Conservation (phyloP, 2,329 filamentous ascomycete species). For the Samsoniella hepiali region DNA sequence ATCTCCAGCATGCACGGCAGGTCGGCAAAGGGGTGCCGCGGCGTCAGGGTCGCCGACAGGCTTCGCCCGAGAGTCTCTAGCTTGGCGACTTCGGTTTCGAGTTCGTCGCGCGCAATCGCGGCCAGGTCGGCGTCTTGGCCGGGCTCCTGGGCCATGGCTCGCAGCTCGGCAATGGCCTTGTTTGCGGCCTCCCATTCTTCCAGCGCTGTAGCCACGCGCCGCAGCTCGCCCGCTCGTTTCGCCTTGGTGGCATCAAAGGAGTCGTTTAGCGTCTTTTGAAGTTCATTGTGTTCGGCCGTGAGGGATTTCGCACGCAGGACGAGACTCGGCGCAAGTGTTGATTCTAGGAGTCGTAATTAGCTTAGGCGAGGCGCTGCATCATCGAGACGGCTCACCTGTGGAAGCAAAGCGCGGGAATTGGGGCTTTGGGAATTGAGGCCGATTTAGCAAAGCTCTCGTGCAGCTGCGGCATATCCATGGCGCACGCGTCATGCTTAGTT, state of each 20-base stretch:
- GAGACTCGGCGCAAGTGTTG: conserved; percentile 49
- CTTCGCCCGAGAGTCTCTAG: conserved; percentile 62
- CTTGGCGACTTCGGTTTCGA: conserved; percentile 60
- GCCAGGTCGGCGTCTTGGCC: conserved; percentile 67
- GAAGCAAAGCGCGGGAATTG: conserved; percentile 32
- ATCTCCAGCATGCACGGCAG: conserved; percentile 91
- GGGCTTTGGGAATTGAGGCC: conserved; percentile 21
- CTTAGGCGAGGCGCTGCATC: background rate
- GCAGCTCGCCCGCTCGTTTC: conserved; percentile 60
- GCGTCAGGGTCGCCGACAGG: conserved; percentile 76
- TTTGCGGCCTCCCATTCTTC: conserved; percentile 56
- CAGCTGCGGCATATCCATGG: conserved; percentile 39
- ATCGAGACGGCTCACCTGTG: conserved; percentile 28
- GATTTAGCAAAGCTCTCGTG: conserved; percentile 29
- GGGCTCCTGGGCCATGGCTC: conserved; percentile 42
- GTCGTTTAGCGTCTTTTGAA: conserved; percentile 49
- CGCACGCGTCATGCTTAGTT: conserved; percentile 29
- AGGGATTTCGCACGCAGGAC: conserved; percentile 58
- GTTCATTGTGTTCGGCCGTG: conserved; percentile 53
- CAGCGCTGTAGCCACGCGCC: conserved; percentile 54
- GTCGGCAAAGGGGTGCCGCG: conserved; percentile 83
- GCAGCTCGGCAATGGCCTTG: conserved; percentile 52
- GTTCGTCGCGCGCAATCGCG: conserved; percentile 75
- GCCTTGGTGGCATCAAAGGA: conserved; percentile 57
- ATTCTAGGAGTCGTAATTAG: conserved; percentile 20